Base-by-base conservation (phyloP, 257 asterid species). In the Cynanchum wilfordii region DNA sequence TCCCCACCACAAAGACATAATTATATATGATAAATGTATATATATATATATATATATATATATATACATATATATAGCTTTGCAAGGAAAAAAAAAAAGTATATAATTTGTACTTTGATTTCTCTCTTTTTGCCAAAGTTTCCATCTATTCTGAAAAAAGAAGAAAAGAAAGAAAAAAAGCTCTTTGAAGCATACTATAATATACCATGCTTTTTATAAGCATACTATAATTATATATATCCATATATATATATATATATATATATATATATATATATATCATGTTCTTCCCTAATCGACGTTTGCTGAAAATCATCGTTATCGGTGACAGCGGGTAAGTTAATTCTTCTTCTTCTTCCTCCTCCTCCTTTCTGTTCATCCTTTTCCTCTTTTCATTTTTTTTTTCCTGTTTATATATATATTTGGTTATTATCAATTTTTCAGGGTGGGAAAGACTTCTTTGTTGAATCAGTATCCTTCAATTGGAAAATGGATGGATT, bases 401-500 rank as follows among this genome's bases (percentile, higher is more conserved):
- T 11, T n/a, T 24, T 13, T 50, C 20, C 25, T 11, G 57, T 64
- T 24, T 67, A 36, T 42, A 3, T 42, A 3, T 47, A 29, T 25
- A 4, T 56, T 6, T 71, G 72, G 22, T 55, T 25, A 25, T 66
- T 50, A 67, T 47, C 15, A 19, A 6, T 54, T 65, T 73, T 63
- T 71, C 89, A 91, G 97, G 95, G 97, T 92, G 82, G 97, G 97
- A 42, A 92, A 92, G 84, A 88, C 97, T 49, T 89, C 95, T 76
- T 74, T 91, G 87, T 76, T 89, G 86, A 83, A 81, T 73, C 97
- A 88, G 97, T 92, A 91, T 91, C 95, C 97, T 82, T 55, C 38
- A 52, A n/a, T n/a, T 57, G 17, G 66, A 19, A 42, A 27, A 22
- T 16, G 60, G 6, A 52, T 64, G 51, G 4, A 50, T 38, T 17